Evolutionary conservation across 2,329 filamentous ascomycete species (phyloP), one percentile per base, ranked within the genome.

Genomic region (Diaporthe helianthi): DNA sequence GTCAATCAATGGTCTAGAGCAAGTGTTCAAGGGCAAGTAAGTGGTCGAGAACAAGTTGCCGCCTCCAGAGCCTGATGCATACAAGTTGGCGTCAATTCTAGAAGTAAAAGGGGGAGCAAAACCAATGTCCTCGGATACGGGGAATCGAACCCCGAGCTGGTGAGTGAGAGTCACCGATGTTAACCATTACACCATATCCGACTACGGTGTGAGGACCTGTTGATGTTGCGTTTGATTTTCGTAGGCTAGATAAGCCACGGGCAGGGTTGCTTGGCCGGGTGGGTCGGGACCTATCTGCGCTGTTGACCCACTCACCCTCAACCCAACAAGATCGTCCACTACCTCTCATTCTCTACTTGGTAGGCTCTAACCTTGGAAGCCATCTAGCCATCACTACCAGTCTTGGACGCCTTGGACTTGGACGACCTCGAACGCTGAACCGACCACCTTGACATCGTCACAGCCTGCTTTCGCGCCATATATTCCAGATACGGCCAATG

Each of bases 121-220:
- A 69, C 3, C 8, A 10, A 58, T 22, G 31, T 51, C 65, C 69
- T 70, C 69, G 69, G 69, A 68, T 58, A 70, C 69, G 69, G 69
- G 65, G 69, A 70, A 63, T 70, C 69, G 69, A 70, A 70, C 69
- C 69, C 69, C 69, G 69, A 63, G 69, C 69, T 68, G 49, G 60
- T 68, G 69, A 70, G 69, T 68, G 69, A 70, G 69, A 70, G 69
- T 70, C 65, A 68, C 60, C 53, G 55, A 70, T 70, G 69, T 70
- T 70, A 70, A 67, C 69, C 69, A 61, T 54, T 70, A 70, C 69
- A 70, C 69, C 69, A 68, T 70, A 70, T 63, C 69, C 69, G 69
- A 70, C 58, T 61, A 55, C 49, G 22, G 54, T 67, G 53, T 52
- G 29, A 53, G 38, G 44, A 46, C 31, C 29, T 54, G 36, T 67